Base-by-base conservation (phyloP, 768 basidiomycete genomes). In the Panus rudis region DNA sequence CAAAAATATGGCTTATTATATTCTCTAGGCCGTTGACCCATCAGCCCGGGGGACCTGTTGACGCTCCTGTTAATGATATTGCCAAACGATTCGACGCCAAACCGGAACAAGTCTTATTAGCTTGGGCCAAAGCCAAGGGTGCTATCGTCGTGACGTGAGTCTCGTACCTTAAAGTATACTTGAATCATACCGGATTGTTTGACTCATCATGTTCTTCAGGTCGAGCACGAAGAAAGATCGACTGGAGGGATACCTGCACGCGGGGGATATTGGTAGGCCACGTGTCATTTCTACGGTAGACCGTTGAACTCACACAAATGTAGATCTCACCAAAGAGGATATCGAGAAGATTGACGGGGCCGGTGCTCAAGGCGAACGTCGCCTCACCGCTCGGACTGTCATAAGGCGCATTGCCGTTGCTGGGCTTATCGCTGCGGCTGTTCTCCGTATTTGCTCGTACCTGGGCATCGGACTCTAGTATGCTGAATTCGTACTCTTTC, bases 101-200 rank as follows among this genome's bases (percentile, higher is more conserved):
- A 3, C 63, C 72, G 2, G 84, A 84, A 45, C 84, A 88, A 56
- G 72, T 85, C 7, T 64, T 87, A 4, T 66, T 86, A 6, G 81
- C 82, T 1, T 85, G 84, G 84, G 71, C 75, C 4, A 83, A 78
- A 54, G 67, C 74, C 5, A 86, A 88, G 56, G 80, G 77, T 8
- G 75, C 73, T 0, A 74, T 84, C 4, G 71, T 72, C 20, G 70
- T 84, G 49, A 85, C 80, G 77, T 84, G 58, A 19, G 64, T 51
- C 0, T 21, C 16, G 13, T 13, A n/a, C 22, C 34, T 3, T 19
- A 10, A 27, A 39, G n/a, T n/a, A n/a, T n/a, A n/a, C n/a, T 39
- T 12, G 41, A 24, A 14, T 14, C 12, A 23, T 17, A 40, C 19
- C 17, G 30, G 10, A 19, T 34, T 24, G 42, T 38, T 4, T 3